Conservation (phyloP, 805 yeast species). For the Danielozyma ontarioensis region DNA sequence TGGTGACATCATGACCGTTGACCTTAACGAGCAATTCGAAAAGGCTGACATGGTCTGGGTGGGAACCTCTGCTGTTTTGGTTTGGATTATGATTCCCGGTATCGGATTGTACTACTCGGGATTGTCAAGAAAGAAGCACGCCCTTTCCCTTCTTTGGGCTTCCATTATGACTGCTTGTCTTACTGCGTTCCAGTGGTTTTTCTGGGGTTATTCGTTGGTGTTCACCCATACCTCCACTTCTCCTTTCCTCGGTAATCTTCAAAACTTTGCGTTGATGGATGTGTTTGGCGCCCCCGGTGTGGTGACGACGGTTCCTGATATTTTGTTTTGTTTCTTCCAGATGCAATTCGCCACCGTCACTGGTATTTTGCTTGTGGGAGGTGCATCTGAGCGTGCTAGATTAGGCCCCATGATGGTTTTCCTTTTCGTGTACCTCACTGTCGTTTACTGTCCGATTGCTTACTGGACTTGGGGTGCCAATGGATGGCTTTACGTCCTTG, state of each 20-base stretch:
- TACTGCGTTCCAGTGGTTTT: slow-evolving; percentile 92
- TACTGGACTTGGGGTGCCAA: slow-evolving; percentile 96
- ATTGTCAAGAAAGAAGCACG: slow-evolving; percentile 89
- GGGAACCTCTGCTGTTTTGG: slow-evolving; percentile 70
- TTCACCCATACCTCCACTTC: slow-evolving; percentile 65
- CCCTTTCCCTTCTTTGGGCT: slow-evolving; percentile 92
- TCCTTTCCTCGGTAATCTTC: slow-evolving; percentile 73
- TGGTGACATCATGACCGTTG: slow-evolving; percentile 69
- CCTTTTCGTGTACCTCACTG: slow-evolving; percentile 88
- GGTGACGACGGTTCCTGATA: slow-evolving; percentile 74
- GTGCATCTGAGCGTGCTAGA: slow-evolving; percentile 96
- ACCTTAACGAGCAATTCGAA: slow-evolving; percentile 67
- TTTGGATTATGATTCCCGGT: slow-evolving; percentile 97
- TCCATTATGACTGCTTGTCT: slow-evolving; percentile 83
- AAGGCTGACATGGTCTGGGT: slow-evolving; percentile 84
- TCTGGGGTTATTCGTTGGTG: slow-evolving; percentile 94
- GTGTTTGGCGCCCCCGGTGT: slow-evolving; percentile 79
- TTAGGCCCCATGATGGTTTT: slow-evolving; percentile 95
- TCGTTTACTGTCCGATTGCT: slow-evolving; percentile 94
- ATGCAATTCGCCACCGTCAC: slow-evolving; percentile 96
- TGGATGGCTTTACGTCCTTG: slow-evolving; percentile 84
- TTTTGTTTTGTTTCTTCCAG: slow-evolving; percentile 85
- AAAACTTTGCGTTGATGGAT: slow-evolving; percentile 72
- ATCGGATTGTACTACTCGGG: slow-evolving; percentile 93
- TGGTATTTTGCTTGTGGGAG: slow-evolving; percentile 93